Percentiles rank a stretch among this genome's conserved stretches.
Evolutionary conservation across 306 rosid species (phyloP).

Genomic region (Cajanus cajan): DNA sequence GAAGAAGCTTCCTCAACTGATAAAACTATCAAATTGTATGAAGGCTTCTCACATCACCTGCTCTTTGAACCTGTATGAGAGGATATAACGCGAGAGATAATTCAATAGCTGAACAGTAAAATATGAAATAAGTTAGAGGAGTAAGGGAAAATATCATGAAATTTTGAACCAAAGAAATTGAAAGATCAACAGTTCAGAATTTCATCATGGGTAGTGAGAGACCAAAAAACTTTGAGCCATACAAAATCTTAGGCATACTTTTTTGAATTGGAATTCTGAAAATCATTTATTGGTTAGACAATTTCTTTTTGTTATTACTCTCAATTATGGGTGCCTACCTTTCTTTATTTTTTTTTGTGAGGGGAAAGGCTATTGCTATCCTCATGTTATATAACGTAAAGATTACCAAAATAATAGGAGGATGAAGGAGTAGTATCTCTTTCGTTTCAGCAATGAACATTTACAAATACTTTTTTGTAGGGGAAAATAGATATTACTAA

Average conservation of each 20-base stretch:
- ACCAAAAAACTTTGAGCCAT: too few relatives aligned
- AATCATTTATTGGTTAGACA: neutral
- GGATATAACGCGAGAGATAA: slow-evolving; percentile 48
- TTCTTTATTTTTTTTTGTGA: neutral
- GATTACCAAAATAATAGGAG: neutral
- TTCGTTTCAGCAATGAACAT: neutral
- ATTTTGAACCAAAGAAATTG: neutral
- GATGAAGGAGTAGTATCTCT: neutral
- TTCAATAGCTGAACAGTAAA: slow-evolving; percentile 68
- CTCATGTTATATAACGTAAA: neutral
- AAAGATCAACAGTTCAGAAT: too few relatives aligned
- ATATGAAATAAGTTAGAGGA: slow-evolving; percentile 29
- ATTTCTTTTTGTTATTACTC: neutral
- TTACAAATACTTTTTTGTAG: neutral
- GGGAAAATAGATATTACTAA: neutral
- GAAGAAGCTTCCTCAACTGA: slow-evolving; percentile 72
- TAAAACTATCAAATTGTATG: slow-evolving; percentile 63
- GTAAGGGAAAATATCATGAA: neutral
- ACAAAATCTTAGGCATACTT: too few relatives aligned
- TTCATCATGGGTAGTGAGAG: too few relatives aligned
- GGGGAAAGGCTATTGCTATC: neutral
- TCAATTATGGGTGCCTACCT: neutral
- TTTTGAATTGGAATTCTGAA: slow-evolving; percentile 15
- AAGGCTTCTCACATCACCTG: slow-evolving; percentile 70
- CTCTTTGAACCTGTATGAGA: slow-evolving; percentile 80